phyloP scores from a whole-genome alignment of 2,329 filamentous ascomycete genomes.

The Aspergillus sp. region DNA sequence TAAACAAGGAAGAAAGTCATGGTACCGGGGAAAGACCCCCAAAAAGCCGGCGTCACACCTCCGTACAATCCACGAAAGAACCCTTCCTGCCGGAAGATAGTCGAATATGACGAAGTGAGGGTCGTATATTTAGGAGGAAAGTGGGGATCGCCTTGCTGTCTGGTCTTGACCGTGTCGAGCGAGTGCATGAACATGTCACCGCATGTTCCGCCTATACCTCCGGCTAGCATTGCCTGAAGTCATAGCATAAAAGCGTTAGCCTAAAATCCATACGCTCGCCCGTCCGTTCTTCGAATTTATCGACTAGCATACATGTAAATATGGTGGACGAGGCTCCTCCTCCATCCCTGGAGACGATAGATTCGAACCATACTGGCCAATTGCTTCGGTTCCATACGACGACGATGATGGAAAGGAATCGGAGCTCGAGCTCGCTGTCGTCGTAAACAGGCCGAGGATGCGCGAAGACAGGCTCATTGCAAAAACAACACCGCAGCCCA shows the following conservation, averaged over 20 bases:
- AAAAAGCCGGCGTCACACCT: conserved; percentile 82
- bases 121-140: conserved; percentile 88
- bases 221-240: conserved; percentile 80
- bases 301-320: conserved; percentile 50
- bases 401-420: conserved; percentile 21
- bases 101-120: conserved; percentile 82
- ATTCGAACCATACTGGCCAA: conserved; percentile 1
- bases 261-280: neutral
- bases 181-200: conserved; percentile 99
- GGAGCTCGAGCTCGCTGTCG: conserved; percentile 26
- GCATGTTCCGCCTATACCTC: conserved; percentile 82
- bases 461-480: conserved; percentile 53
- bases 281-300: too few relatives aligned
- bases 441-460: conserved; percentile 45
- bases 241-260: conserved; percentile 3
- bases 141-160: conserved; percentile 92
- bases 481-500: conserved; percentile 23
- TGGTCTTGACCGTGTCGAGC: conserved; percentile 94
- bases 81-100: conserved; percentile 88
- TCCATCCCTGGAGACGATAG: conserved; percentile 28
- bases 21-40: conserved; percentile 89
- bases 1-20: conserved; percentile 94
- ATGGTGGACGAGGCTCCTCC: conserved; percentile 52
- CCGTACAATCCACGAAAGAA: conserved; percentile 79
- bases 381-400: conserved; percentile 3